Conservation (phyloP, 495 filamentous ascomycete genomes). For the Hyaloscypha bicolor region DNA sequence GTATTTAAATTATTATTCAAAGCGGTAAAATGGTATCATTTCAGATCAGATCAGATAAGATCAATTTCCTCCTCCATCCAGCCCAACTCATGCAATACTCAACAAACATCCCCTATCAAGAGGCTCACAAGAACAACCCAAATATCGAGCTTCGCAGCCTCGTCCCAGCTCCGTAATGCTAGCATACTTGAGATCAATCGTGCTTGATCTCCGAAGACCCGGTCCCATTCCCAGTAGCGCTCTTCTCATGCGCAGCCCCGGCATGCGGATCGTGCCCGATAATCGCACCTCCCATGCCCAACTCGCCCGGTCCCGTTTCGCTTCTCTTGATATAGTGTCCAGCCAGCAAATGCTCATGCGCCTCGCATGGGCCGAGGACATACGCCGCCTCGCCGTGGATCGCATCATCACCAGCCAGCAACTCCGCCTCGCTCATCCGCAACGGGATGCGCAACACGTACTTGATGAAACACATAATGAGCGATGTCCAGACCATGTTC, state of each 20-base stretch:
- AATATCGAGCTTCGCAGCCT: no score
- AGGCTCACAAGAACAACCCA: no score
- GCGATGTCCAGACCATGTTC: conserved; percentile 55
- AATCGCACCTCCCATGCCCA: conserved; percentile 18
- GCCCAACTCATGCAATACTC: background rate
- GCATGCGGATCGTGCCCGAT: conserved; percentile 15
- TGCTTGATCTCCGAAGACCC: conserved; percentile 9
- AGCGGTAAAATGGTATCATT: background rate
- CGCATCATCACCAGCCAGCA: conserved; percentile 52
- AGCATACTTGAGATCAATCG: background rate
- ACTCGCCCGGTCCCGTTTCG: conserved; percentile 12
- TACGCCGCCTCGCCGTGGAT: conserved; percentile 56
- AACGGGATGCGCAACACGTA: conserved; percentile 53
- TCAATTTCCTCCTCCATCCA: background rate
- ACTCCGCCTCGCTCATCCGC: conserved; percentile 49
- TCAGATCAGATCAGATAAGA: no score
- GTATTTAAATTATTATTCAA: background rate
- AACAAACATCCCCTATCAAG: no score
- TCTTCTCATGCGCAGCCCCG: conserved; percentile 1
- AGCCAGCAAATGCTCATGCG: conserved; percentile 18
- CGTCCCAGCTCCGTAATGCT: no score
- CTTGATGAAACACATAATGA: conserved; percentile 58
- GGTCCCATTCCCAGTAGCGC: background rate
- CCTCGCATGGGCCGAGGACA: conserved; percentile 29
- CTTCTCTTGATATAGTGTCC: conserved; percentile 21